Evolutionary conservation across 1,284 basidiomycete species (phyloP).

Genomic region (Prillingera fragicola): DNA sequence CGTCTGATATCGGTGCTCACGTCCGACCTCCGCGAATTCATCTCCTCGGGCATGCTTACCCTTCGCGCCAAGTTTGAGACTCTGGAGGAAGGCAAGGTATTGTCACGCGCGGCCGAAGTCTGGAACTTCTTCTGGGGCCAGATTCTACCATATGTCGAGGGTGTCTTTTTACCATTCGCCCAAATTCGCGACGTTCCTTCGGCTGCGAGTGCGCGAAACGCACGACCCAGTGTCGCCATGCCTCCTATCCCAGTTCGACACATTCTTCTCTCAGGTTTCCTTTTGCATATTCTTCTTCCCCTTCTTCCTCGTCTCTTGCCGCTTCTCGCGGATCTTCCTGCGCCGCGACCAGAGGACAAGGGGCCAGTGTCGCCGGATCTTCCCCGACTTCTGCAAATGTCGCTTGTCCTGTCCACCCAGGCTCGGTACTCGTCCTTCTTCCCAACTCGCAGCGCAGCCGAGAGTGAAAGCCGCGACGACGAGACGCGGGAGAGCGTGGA

Average conservation of each 20-base stretch:
- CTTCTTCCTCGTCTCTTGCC: slow-evolving; percentile 39
- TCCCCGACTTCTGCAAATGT: slow-evolving; percentile 43
- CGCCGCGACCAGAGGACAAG: slow-evolving; percentile 2
- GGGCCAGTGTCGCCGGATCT: slow-evolving; percentile 26
- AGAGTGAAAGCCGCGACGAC: slow-evolving; percentile 25
- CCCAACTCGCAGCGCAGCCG: slow-evolving; percentile 11
- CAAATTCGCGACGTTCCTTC: slow-evolving; percentile 36
- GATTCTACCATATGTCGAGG: slow-evolving; percentile 62
- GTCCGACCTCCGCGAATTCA: slow-evolving; percentile 72
- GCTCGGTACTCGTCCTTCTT: slow-evolving; percentile 41
- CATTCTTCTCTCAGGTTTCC: slow-evolving; percentile 45
- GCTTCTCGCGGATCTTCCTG: slow-evolving; percentile 14
- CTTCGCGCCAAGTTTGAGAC: slow-evolving; percentile 71
- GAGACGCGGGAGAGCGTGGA: slow-evolving; percentile 37
- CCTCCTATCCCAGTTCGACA: slow-evolving; percentile 42
- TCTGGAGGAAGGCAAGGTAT: slow-evolving; percentile 60
- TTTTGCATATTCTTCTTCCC: slow-evolving; percentile 46
- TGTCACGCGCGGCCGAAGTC: slow-evolving; percentile 72
- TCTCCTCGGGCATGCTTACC: slow-evolving; percentile 83
- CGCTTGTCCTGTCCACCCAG: slow-evolving; percentile 46
- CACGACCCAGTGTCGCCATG: slow-evolving; percentile 9
- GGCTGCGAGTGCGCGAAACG: slow-evolving; percentile 2
- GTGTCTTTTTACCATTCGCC: slow-evolving; percentile 51
- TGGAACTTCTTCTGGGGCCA: slow-evolving; percentile 96
- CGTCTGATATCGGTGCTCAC: slow-evolving; percentile 57